Base-by-base conservation (phyloP, 305 asterid genomes). In the Fraxinus ornus region DNA sequence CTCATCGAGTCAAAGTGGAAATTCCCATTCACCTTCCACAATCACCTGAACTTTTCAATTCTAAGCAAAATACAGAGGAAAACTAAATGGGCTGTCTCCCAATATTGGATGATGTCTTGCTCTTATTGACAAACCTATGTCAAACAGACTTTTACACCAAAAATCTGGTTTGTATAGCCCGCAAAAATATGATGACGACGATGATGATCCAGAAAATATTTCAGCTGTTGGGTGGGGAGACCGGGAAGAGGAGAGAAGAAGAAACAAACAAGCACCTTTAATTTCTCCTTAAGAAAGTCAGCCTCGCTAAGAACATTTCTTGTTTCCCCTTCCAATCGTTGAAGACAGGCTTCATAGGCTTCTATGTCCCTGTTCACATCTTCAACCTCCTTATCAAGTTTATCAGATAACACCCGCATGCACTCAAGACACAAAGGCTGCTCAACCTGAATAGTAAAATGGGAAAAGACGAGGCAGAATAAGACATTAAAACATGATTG, bases 381-480 rank as follows among this genome's bases (percentile, higher is more conserved):
- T 88, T 94, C 98, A 81, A 94, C 95, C 92, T 97, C 99, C 90
- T 93, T 97, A 83, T 97, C 99, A 86, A 97, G 97, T 85, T 97
- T 94, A 90, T 93, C 97, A 62, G 98, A 94, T 86, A 97, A 85
- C 76, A 97, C 89, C 19, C 95, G 85, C 98, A 97, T 97, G 93
- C 99, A 97, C 88, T 97, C 98, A 76, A 97, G 95, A 85, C 99
- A 97, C 57, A 97, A 77, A 72, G 99, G 99, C 83, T 93, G 98
- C 83, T 97, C 99, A 83, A 97, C 94, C 98, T 97, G 87, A 80
- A 84, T 36, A 47, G 76, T 70, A 74, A 64, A 77, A 7, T 62
- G 68, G 85, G 75, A 78, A 81, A 82, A 36, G 21, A 0, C 33
- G 64, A 21, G 28, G 64, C 37, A 71, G 41, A 81, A 64, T 49